Base-by-base conservation (phyloP, 2,329 filamentous ascomycete species). In the Paracoccidioides lutzii region DNA sequence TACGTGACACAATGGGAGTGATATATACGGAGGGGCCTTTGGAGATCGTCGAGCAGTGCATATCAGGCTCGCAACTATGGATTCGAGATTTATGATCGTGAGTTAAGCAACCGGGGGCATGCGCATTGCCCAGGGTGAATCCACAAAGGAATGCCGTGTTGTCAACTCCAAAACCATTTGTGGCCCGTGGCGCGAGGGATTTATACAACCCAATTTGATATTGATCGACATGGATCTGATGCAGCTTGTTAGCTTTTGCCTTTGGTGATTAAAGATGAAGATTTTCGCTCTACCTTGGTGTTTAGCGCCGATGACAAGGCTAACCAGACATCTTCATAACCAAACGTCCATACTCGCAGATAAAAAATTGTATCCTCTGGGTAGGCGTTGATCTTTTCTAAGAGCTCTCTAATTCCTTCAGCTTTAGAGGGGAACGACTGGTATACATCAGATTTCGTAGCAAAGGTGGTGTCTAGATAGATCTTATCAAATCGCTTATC, bases 271-370 rank as follows among this genome's bases (percentile, higher is more conserved):
- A 33, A 46, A n/a, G n/a, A 5, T 10, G 5, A 32, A 22, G 38
- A 10, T 35, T 33, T 40, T 33, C 33, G 55, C 64, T 15, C 56
- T 69, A 84, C 84, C 65, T 76, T 78, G 3, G 84, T 84, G 5
- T 80, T 71, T 0, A 96, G 73, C 9, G 82, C 81, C 28, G 83
- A 79, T 0, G 89, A 84, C 0, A 97, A 71, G 0, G 88, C 85
- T 57, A 90, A 75, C 90, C 90, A 96, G 0, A 95, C 89, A 53
- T 95, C 87, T 67, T 97, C 90, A 60, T 96, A 95, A 0, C 87
- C 88, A 65, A 93, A 93, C 0, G 91, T 96, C 90, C 90, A 95
- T 0, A 89, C 81, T 56, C 90, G 81, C 48, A 97, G 78, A 67
- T 95, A 87, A 64, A 95, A 96, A 0, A 85, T 68, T 0, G 89